Conservation (phyloP, 2,329 filamentous ascomycete genomes). For the Pseudogymnoascus sp. region DNA sequence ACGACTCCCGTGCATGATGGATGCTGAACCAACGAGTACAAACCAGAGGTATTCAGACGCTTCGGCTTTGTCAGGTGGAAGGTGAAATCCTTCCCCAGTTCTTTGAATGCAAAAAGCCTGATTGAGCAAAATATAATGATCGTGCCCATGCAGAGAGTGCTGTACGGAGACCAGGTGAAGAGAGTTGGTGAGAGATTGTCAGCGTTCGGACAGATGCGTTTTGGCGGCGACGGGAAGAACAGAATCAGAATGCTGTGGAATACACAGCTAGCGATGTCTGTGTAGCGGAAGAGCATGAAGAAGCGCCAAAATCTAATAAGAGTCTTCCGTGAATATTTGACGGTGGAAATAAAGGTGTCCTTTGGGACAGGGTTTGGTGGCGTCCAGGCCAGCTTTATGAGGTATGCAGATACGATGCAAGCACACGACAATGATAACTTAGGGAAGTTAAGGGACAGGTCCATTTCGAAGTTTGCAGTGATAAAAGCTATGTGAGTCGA, state of each 20-base stretch:
- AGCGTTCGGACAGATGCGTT: background rate
- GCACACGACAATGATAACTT: background rate
- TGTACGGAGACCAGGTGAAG: constrained; percentile 23
- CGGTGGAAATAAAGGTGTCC: background rate
- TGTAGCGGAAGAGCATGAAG: background rate
- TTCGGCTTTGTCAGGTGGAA: constrained; percentile 41
- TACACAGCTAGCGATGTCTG: background rate
- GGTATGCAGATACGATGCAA: background rate
- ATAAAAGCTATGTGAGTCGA: background rate
- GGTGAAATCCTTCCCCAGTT: constrained; percentile 44
- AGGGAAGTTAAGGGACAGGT: background rate
- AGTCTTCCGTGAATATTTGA: background rate
- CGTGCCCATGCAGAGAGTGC: constrained; percentile 14
- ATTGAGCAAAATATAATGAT: constrained; percentile 22
- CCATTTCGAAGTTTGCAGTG: background rate
- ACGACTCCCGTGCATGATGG: constrained; percentile 28
- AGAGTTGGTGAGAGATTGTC: constrained; percentile 11
- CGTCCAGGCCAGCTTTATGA: background rate
- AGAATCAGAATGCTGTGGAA: background rate
- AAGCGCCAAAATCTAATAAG: background rate
- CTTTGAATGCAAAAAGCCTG: constrained; percentile 33
- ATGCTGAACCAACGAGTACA: constrained; percentile 12
- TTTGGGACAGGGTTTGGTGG: background rate
- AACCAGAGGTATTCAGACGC: constrained; percentile 11
- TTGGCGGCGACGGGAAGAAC: background rate